Evolutionary conservation across 306 rosid species (phyloP).

Genomic region (Inga oerstediana): DNA sequence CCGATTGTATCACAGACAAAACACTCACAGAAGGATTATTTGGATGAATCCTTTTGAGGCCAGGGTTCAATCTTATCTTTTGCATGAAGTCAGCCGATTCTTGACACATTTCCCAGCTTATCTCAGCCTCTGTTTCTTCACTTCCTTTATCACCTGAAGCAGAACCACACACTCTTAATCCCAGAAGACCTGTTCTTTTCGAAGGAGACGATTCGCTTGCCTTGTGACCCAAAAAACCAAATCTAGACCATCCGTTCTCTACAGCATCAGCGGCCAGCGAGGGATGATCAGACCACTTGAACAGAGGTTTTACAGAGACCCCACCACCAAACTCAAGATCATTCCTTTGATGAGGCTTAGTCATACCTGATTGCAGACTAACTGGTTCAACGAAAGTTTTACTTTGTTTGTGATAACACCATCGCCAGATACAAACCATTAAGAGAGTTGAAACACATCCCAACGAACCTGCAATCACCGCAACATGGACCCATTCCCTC

Average conservation of each 20-base stretch:
- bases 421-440: conserved; percentile 37
- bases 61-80: conserved; percentile 81
- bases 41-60: conserved; percentile 44
- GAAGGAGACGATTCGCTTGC: conserved; percentile 44
- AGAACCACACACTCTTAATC: conserved; percentile 57
- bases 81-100: conserved; percentile 88
- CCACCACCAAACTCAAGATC: conserved; percentile 46
- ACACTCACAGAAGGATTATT: conserved; percentile 36
- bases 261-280: conserved; percentile 75
- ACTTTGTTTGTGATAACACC: conserved; percentile 32
- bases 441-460: conserved; percentile 48
- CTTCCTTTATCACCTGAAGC: conserved; percentile 49
- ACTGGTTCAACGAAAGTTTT: conserved; percentile 39
- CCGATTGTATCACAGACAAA: conserved; percentile 58
- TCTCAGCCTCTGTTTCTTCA: conserved; percentile 64
- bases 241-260: conserved; percentile 92
- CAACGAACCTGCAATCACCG: conserved; percentile 38
- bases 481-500: conserved; percentile 46
- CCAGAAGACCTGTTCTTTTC: conserved; percentile 58
- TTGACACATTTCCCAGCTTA: conserved; percentile 78
- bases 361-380: conserved; percentile 35
- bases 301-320: conserved; percentile 52
- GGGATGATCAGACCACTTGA: conserved; percentile 81
- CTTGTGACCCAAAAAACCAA: conserved; percentile 55
- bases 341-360: conserved; percentile 4